phyloP scores from a whole-genome alignment of 2,329 filamentous ascomycete genomes.

The Colletotrichum noveboracense region DNA sequence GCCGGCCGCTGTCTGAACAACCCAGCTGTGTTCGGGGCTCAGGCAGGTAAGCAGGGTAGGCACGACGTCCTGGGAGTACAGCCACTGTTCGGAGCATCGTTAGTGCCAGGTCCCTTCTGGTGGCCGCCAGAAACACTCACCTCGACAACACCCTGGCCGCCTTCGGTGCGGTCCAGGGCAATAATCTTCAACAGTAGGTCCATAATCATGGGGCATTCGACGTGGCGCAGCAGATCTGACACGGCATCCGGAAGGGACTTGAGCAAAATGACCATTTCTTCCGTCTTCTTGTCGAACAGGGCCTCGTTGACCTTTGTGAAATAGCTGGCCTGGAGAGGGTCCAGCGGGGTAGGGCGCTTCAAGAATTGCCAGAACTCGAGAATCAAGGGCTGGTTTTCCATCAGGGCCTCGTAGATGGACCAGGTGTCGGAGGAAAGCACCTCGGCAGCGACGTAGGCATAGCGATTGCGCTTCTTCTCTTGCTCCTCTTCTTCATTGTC shows the following conservation, averaged over 20 bases:
- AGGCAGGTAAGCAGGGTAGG: slow-evolving; percentile 87
- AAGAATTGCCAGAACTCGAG: slow-evolving; percentile 92
- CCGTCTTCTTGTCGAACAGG: slow-evolving; percentile 96
- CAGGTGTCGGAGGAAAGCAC: slow-evolving; percentile 94
- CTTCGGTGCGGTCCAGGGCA: slow-evolving; percentile 90
- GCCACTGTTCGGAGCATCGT: slow-evolving; percentile 67
- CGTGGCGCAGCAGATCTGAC: slow-evolving; percentile 85
- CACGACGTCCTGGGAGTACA: slow-evolving; percentile 87
- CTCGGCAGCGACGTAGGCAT: slow-evolving; percentile 92
- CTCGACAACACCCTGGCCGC: slow-evolving; percentile 91
- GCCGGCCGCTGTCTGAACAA: slow-evolving; percentile 93
- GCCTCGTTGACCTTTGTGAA: slow-evolving; percentile 99
- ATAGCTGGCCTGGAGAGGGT: slow-evolving; percentile 93
- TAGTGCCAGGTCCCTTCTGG: not conserved
- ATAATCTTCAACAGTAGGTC: slow-evolving; percentile 96
- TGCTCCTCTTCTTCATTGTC: slow-evolving; percentile 71
- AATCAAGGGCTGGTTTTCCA: slow-evolving; percentile 81
- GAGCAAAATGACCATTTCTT: slow-evolving; percentile 93
- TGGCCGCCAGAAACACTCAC: slow-evolving; percentile 52
- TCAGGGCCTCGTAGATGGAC: slow-evolving; percentile 92
- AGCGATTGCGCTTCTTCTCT: slow-evolving; percentile 91
- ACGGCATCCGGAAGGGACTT: slow-evolving; percentile 84
- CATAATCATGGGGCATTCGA: slow-evolving; percentile 99
- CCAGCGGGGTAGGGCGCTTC: slow-evolving; percentile 81
- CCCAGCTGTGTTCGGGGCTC: slow-evolving; percentile 81